Evolutionary conservation across 306 rosid species (phyloP), one percentile per base, ranked within the genome.

Genomic region (Potentilla sterilis): DNA sequence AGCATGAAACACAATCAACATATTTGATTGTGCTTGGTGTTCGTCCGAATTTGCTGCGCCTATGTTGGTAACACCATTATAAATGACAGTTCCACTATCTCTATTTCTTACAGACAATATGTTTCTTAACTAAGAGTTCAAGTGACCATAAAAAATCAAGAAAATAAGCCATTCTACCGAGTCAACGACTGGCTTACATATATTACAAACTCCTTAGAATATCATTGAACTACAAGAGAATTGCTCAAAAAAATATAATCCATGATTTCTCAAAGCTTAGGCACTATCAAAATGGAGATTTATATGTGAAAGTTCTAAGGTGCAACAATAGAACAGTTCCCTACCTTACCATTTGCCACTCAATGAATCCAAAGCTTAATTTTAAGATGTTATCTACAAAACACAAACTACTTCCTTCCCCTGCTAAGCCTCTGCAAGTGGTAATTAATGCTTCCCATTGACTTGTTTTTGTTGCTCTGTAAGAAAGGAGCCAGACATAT

Each of bases 361-460:
- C n/a, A 44, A 10, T 71, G 58, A 78, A 63, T 70, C 44, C 67
- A 74, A 82, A 67, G 13, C 67, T 24, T 7, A 18, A 16, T 38
- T 69, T 71, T 54, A 32, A 71, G 52, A 7, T 12, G 48, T 67
- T 65, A 55, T 75, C 58, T 40, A 68, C 65, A 68, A 79, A 74
- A 40, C 41, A 48, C 70, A 80, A 62, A 74, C 83, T 90, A 93
- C 82, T 90, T 90, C 83, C 90, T 87, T 87, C 97, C 97, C 75
- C 86, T 85, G 81, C 41, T 87, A 63, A 94, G 92, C 94, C 97
- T 94, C 89, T 90, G 97, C 86, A 91, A 76, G 67, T 94, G 96
- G 81, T 89, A 94, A 83, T 94, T 94, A 83, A 94, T 61, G 83
- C 92, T 90, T 77, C 98, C 96, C 97, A 87, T 82, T 54, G 90